Conservation (phyloP, 805 yeast species). For the Candida takata region DNA sequence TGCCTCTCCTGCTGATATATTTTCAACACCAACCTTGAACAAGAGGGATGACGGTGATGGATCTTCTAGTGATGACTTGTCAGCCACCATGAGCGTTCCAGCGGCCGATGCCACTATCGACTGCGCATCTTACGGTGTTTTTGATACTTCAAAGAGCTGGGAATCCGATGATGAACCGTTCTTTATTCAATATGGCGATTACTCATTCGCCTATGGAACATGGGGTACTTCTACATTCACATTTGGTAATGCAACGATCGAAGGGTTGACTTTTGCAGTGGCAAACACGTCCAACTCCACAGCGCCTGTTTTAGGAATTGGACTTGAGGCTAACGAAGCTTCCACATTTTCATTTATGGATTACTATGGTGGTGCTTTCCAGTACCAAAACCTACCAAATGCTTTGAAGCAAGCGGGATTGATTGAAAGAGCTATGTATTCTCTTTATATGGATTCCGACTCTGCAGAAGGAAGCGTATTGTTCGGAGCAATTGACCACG, state of each 20-base stretch:
- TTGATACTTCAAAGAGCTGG: slow-evolving; percentile 22
- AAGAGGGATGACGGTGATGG: background rate
- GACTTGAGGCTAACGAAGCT: slow-evolving; percentile 6
- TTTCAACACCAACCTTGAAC: background rate
- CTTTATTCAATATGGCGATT: slow-evolving; percentile 40
- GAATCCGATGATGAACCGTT: slow-evolving; percentile 25
- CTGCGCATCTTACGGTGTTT: slow-evolving; percentile 13
- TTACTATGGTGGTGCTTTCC: slow-evolving; percentile 5
- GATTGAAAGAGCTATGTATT: slow-evolving; percentile 46
- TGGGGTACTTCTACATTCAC: slow-evolving; percentile 59
- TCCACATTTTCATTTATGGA: slow-evolving; percentile 2
- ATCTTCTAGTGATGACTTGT: no score
- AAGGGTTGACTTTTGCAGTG: slow-evolving; percentile 51
- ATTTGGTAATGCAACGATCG: slow-evolving; percentile 39
- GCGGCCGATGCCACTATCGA: slow-evolving; percentile 4
- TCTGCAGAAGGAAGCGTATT: slow-evolving; percentile 41
- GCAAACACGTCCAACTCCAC: slow-evolving; percentile 58
- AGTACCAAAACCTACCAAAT: slow-evolving; percentile 9
- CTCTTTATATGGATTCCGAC: slow-evolving; percentile 40
- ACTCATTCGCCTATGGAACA: slow-evolving; percentile 40
- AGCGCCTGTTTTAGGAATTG: slow-evolving; percentile 42
- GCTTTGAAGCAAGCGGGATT: slow-evolving; percentile 43
- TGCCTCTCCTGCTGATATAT: slow-evolving; percentile 5
- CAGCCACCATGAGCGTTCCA: background rate
- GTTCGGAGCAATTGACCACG: slow-evolving; percentile 59